These are phyloP conservation scores for Candida verbasci DNA, from an alignment of 805 yeast genomes.

Conservation along the genomic window DNA sequence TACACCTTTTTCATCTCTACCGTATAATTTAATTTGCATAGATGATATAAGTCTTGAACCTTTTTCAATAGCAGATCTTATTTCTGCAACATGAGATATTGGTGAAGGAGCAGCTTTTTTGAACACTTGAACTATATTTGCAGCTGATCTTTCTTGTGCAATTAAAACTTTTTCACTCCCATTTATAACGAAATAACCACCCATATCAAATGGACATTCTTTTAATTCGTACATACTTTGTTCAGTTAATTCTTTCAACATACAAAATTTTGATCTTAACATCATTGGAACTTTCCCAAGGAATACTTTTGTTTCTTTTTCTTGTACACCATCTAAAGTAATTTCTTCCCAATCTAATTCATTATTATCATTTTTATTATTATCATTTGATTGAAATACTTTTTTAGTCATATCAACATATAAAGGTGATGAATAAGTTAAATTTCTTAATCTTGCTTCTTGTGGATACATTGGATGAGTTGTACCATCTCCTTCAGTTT, in stretches of 20 bases:
- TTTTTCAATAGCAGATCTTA: constrained; percentile 93
- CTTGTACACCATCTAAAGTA: constrained; percentile 47
- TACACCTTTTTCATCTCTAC: constrained; percentile 69
- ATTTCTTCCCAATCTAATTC: constrained; percentile 51
- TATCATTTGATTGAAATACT: constrained; percentile 80
- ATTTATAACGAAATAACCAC: constrained; percentile 97
- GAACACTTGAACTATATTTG: constrained; percentile 97
- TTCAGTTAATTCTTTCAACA: constrained; percentile 83
- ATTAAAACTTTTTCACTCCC: constrained; percentile 97
- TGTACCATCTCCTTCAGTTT: constrained; percentile 99
- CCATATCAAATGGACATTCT: constrained; percentile 99
- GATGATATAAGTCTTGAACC: constrained; percentile 94
- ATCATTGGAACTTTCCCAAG: constrained; percentile 97
- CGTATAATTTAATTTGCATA: constrained; percentile 87
- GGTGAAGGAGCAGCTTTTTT: constrained; percentile 98
- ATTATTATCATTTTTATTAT: constrained; percentile 39
- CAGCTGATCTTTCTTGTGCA: constrained; percentile 98
- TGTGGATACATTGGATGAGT: constrained; percentile 98
- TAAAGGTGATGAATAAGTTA: constrained; percentile 93
- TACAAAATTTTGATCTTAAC: constrained; percentile 95
- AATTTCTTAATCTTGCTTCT: constrained; percentile 93
- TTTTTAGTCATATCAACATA: constrained; percentile 94
- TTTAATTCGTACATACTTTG: constrained; percentile 92
- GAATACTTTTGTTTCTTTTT: constrained; percentile 65
- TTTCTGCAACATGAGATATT: constrained; percentile 92